Percentiles rank a stretch among this genome's conserved stretches.
Evolutionary conservation across 2,329 filamentous ascomycete genomes (phyloP).

Genomic region (Fusarium mangiferae): DNA sequence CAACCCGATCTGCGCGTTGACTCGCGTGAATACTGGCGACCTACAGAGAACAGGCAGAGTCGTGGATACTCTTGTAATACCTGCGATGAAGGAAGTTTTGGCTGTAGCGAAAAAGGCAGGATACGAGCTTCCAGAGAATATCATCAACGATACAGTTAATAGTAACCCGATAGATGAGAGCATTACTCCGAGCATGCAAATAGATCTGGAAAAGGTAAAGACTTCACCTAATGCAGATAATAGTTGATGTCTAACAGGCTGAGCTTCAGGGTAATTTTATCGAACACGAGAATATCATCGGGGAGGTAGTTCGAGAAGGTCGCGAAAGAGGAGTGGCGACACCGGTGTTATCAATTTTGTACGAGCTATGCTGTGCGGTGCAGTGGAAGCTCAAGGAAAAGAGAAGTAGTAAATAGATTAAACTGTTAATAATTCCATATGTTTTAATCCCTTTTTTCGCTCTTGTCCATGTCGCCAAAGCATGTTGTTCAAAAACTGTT

Average conservation of each 20-base stretch:
- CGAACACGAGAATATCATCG: neutral
- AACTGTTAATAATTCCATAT: neutral
- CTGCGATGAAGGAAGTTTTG: neutral
- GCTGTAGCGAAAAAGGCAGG: neutral
- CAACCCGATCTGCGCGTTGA: neutral
- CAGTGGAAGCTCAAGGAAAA: neutral
- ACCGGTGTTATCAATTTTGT: neutral
- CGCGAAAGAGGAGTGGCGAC: neutral
- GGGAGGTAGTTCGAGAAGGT: neutral
- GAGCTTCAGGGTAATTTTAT: neutral
- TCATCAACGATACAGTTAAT: neutral
- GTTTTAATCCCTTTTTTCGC: too few relatives aligned
- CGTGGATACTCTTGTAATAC: neutral
- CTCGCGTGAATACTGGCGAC: neutral
- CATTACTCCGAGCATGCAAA: neutral
- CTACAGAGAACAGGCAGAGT: neutral
- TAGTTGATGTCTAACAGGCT: rapidly evolving
- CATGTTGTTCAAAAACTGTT: too few relatives aligned
- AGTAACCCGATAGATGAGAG: neutral
- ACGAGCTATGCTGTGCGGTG: neutral
- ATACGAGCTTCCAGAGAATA: neutral
- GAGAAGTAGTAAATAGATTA: neutral
- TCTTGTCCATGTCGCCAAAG: too few relatives aligned
- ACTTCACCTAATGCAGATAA: neutral
- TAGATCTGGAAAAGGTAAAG: neutral